These are phyloP conservation scores for Blastobotrys apis DNA, from an alignment of 1,139 yeast species.

Conservation along the genomic window DNA sequence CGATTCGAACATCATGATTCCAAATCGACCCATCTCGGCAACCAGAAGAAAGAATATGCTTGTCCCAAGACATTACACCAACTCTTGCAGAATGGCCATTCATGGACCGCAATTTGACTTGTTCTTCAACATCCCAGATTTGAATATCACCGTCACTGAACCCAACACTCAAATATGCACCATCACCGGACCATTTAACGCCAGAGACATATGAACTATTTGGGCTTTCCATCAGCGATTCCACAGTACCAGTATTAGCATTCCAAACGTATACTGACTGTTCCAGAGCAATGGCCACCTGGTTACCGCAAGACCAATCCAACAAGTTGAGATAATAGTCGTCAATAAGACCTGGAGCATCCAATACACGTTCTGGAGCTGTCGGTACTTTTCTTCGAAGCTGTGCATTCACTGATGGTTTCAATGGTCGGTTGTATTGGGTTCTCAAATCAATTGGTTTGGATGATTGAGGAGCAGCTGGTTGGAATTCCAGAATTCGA, in stretches of 20 bases:
- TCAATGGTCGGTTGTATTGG: slow-evolving; percentile 39
- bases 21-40: slow-evolving; percentile 77
- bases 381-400: slow-evolving; percentile 68
- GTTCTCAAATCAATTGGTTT: slow-evolving; percentile 50
- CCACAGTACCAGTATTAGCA: slow-evolving; percentile 78
- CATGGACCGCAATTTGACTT: slow-evolving; percentile 72
- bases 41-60: slow-evolving; percentile 77
- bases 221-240: slow-evolving; percentile 57
- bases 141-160: slow-evolving; percentile 80
- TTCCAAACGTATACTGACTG: slow-evolving; percentile 88
- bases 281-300: slow-evolving; percentile 86
- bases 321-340: slow-evolving; percentile 86
- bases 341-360: slow-evolving; percentile 92
- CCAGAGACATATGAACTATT: slow-evolving; percentile 54
- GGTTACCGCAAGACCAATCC: slow-evolving; percentile 82
- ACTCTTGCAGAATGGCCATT: slow-evolving; percentile 67
- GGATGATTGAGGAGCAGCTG: slow-evolving; percentile 73
- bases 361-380: slow-evolving; percentile 89
- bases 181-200: slow-evolving; percentile 88
- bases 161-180: slow-evolving; percentile 81
- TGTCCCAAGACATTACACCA: slow-evolving; percentile 83
- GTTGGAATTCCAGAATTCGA: slow-evolving; percentile 81
- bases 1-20: slow-evolving; percentile 89
- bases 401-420: slow-evolving; percentile 53
- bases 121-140: slow-evolving; percentile 90